Conservation (phyloP, 2,329 filamentous ascomycete genomes). For the Nemania sp. region DNA sequence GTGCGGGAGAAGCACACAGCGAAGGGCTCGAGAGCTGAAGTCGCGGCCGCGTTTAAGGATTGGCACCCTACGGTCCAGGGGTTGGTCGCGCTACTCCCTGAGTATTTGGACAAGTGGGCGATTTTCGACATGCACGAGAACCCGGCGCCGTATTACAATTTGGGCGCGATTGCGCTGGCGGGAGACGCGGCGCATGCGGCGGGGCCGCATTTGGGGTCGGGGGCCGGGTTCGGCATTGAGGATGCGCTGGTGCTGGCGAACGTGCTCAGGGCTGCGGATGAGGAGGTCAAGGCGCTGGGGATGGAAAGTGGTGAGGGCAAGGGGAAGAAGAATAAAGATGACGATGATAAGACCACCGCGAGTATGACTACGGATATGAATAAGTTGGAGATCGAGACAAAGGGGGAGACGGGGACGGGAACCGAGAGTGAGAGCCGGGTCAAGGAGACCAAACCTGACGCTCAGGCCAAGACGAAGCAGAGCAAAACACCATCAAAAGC, state of each 20-base stretch:
- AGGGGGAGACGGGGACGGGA: no score
- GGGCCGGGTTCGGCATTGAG: slow-evolving; percentile 60
- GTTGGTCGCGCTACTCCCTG: slow-evolving; percentile 50
- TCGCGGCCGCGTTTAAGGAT: slow-evolving; percentile 43
- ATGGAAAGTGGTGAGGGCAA: slow-evolving; percentile 10
- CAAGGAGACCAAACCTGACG: no score
- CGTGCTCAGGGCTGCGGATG: slow-evolving; percentile 29
- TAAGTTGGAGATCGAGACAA: no score
- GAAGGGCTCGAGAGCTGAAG: slow-evolving; percentile 45
- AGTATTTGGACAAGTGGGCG: slow-evolving; percentile 56
- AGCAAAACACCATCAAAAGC: no score
- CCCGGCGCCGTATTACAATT: slow-evolving; percentile 49
- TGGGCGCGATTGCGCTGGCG: slow-evolving; percentile 50
- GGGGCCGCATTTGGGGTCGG: slow-evolving; percentile 58
- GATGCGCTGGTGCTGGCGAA: slow-evolving; percentile 47
- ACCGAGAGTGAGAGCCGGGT: no score
- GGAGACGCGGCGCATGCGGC: slow-evolving; percentile 62
- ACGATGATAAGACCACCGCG: no score
- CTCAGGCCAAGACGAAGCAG: no score
- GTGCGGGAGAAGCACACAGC: no score
- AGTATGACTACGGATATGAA: no score
- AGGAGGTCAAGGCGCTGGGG: slow-evolving; percentile 2
- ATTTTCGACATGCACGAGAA: slow-evolving; percentile 55
- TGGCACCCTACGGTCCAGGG: slow-evolving; percentile 47
- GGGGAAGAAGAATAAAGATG: no score